Evolutionary conservation across 495 filamentous ascomycete genomes (phyloP).

Genomic region (Delitschia confertaspora): DNA sequence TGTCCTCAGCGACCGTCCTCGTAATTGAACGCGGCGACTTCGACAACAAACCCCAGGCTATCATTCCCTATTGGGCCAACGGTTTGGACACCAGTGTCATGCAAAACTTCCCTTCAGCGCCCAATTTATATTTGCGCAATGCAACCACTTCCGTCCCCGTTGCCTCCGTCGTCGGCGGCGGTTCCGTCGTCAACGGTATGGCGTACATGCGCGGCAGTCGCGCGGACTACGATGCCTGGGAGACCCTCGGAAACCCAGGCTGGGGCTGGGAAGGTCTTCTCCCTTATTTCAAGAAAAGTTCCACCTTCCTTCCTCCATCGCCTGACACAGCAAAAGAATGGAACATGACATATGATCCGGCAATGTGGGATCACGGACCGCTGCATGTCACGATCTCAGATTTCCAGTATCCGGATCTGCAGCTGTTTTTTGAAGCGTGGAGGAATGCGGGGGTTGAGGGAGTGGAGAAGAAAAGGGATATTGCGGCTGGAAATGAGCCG

Average conservation of each 20-base stretch:
- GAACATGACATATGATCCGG: slow-evolving; percentile 35
- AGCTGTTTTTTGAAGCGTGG: slow-evolving; percentile 23
- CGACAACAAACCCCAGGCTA: slow-evolving; percentile 6
- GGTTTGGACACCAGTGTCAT: slow-evolving; percentile 1
- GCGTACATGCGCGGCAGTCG: slow-evolving; percentile 7
- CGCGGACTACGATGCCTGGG: slow-evolving; percentile 31
- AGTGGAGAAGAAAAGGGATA: slow-evolving; percentile 4
- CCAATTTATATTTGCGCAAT: slow-evolving; percentile 6
- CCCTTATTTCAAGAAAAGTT: slow-evolving; percentile 19
- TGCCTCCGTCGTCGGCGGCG: slow-evolving; percentile 38
- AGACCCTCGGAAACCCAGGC: slow-evolving; percentile 20
- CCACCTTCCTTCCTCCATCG: slow-evolving; percentile 7
- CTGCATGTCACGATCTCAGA: slow-evolving; percentile 37
- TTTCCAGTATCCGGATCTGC: slow-evolving; percentile 37
- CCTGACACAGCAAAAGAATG: slow-evolving; percentile 1
- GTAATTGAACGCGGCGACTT: slow-evolving; percentile 19
- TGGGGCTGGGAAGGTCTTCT: slow-evolving; percentile 30
- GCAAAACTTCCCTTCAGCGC: slow-evolving; percentile 3
- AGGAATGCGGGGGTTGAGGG: neutral
- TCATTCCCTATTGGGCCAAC: slow-evolving; percentile 3
- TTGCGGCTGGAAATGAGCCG: neutral
- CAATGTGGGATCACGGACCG: slow-evolving; percentile 37
- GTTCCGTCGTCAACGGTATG: slow-evolving; percentile 40
- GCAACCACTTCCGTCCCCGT: neutral
- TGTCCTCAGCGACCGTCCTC: slow-evolving; percentile 7